phyloP scores from a whole-genome alignment of 2,329 filamentous ascomycete genomes.

The Cadophora malorum region DNA sequence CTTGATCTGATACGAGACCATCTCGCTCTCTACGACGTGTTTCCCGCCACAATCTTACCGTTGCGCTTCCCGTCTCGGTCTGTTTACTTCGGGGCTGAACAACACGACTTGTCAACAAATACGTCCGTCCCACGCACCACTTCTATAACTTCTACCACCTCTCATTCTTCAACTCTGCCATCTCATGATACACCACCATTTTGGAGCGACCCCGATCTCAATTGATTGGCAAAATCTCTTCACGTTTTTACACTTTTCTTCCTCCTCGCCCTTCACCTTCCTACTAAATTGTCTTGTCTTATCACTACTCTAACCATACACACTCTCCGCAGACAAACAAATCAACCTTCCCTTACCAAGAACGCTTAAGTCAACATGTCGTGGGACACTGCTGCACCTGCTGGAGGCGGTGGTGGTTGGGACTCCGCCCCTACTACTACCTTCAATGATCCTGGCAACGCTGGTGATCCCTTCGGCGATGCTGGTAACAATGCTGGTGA shows the following conservation, averaged over 20 bases:
- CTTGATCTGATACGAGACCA: not conserved
- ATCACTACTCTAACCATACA: not conserved
- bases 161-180: not conserved
- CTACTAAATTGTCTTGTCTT: not conserved
- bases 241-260: not conserved
- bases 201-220: not conserved
- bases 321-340: not conserved
- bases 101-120: slow-evolving; percentile 1
- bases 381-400: slow-evolving; percentile 36
- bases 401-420: slow-evolving; percentile 27
- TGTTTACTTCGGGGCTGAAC: not conserved
- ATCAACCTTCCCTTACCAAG: not conserved
- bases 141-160: not conserved
- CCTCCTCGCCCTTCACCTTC: not conserved
- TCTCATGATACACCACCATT: not conserved
- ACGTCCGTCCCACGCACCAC: not conserved
- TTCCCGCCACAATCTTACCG: not conserved
- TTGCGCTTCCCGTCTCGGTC: not conserved
- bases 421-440: slow-evolving; percentile 18
- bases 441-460: slow-evolving; percentile 7
- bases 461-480: slow-evolving; percentile 23
- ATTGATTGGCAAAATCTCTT: not conserved
- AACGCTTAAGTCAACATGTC: slow-evolving; percentile 35
- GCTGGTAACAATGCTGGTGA: slow-evolving; percentile 16
- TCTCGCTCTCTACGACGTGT: not conserved